Evolutionary conservation across 768 basidiomycete genomes (phyloP), one percentile per base, ranked within the genome.

Genomic region (Glaciozyma antarctica): DNA sequence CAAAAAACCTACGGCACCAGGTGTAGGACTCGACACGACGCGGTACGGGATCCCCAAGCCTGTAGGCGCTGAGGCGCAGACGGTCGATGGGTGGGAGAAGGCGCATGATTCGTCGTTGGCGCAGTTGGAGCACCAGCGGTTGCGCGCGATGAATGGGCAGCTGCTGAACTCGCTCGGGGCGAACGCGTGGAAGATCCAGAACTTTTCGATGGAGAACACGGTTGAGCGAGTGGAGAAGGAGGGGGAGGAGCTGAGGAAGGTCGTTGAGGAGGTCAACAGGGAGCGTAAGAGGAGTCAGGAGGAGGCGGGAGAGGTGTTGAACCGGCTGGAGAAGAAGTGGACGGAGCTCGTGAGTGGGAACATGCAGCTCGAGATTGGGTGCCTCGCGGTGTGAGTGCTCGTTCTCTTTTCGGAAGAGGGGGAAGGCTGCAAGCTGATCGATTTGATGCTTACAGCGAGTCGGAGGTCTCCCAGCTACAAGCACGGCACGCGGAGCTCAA

Each of bases 341-440:
- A 67, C 64, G 5, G 66, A 68, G 45, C 41, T 63, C 6, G 70
- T 71, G 9, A 53, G 47, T 4, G 55, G 64, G 15, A 65, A 61
- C 53, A 54, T 71, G 59, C 66, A 67, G 66, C 56, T 71, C 30
- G 70, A 71, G 64, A 66, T 71, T n/a, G 70, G 66, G 2, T 65
- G 64, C 51, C 43, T 63, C 7, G 66, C 64, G n/a, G 44, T 71
- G 69, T 70, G 54, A 58, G 69, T 66, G 4, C 26, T 43, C 10
- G 8, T 12, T 34, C 26, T 7, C 28, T 5, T 24, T 22, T 55
- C 32, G 32, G 32, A n/a, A n/a, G 28, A 7, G 54, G 30, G 8
- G 30, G 54, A n/a, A 19, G 32, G 47, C 15, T 21, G 28, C 3
- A 6, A 17, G 58, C 58, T 59, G 47, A 59, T n/a, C 30, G 7